A percentile compares a stretch with the other conserved stretches of the same genome.
Conservation (phyloP, 2,329 filamentous ascomycete genomes). For the Cordyceps cicadae region DNA sequence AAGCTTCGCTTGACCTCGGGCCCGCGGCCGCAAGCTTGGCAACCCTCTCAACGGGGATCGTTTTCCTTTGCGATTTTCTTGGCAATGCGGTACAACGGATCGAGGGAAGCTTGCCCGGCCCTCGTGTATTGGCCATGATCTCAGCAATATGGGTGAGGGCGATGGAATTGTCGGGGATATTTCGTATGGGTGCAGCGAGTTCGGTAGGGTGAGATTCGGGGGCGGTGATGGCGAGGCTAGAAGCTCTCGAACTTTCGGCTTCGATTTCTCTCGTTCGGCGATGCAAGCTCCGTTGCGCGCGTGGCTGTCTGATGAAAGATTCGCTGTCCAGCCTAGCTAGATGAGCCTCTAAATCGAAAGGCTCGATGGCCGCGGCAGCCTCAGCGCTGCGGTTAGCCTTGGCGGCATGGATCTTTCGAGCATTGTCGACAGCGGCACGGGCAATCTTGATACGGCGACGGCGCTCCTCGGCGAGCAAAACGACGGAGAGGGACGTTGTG, state of each 20-base stretch:
- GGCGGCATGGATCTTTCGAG: constrained; percentile 38
- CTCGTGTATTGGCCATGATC: neutral
- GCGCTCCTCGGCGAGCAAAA: constrained; percentile 47
- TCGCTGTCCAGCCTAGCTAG: constrained; percentile 19
- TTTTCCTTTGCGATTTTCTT: neutral
- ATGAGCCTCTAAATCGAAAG: constrained; percentile 14
- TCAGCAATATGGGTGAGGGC: neutral
- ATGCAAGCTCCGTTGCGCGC: constrained; percentile 17
- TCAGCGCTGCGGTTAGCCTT: constrained; percentile 24
- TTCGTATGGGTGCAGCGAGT: neutral
- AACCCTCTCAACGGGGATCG: neutral
- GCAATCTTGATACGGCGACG: constrained; percentile 45
- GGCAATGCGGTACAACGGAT: neutral
- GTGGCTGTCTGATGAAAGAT: constrained; percentile 16
- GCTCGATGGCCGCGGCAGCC: constrained; percentile 20
- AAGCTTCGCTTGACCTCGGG: neutral
- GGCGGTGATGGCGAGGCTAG: neutral
- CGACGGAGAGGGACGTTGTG: constrained; percentile 49
- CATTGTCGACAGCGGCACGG: constrained; percentile 43
- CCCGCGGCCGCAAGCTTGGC: neutral
- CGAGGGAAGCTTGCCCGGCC: neutral
- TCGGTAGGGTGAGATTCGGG: neutral
- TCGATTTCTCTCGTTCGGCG: constrained; percentile 21
- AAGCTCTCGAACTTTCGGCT: neutral
- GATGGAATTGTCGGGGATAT: neutral